Conservation (phyloP, 768 basidiomycete genomes). For the Phlebiopsis gigantea region DNA sequence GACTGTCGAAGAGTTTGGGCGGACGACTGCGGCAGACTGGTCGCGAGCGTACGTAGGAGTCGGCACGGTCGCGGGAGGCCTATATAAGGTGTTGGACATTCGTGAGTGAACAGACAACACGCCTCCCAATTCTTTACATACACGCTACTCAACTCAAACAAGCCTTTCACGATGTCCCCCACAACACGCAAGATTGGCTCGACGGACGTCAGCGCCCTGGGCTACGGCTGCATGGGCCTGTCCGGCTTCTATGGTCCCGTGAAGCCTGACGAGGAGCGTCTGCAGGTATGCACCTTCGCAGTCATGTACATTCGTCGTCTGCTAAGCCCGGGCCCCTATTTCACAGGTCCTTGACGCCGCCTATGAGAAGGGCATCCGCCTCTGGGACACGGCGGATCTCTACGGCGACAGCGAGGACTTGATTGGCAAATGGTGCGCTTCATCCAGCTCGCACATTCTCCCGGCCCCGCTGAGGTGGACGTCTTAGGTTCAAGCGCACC, state of each 20-base stretch:
- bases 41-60: too few relatives aligned
- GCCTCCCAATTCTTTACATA: too few relatives aligned
- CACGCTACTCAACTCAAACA: too few relatives aligned
- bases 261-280: slow-evolving; percentile 49
- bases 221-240: slow-evolving; percentile 59
- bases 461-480: too few relatives aligned
- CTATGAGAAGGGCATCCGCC: slow-evolving; percentile 34
- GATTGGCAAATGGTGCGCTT: slow-evolving; percentile 37
- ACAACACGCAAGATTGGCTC: slow-evolving; percentile 41
- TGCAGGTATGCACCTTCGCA: slow-evolving; percentile 37
- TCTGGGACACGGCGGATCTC: slow-evolving; percentile 43
- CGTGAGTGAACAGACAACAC: too few relatives aligned
- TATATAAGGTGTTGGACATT: too few relatives aligned
- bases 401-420: slow-evolving; percentile 41
- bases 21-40: too few relatives aligned
- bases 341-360: slow-evolving; percentile 38
- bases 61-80: too few relatives aligned
- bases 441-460: slow-evolving; percentile 44
- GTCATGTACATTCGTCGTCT: neutral
- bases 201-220: slow-evolving; percentile 42
- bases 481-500: slow-evolving; percentile 49
- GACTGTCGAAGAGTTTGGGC: too few relatives aligned
- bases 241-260: slow-evolving; percentile 40
- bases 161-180: slow-evolving; percentile 15
- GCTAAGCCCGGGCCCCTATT: neutral